These are phyloP conservation scores for Rhodotorula mucilaginosa DNA, from an alignment of 1,284 basidiomycete genomes.

Conservation along the genomic window DNA sequence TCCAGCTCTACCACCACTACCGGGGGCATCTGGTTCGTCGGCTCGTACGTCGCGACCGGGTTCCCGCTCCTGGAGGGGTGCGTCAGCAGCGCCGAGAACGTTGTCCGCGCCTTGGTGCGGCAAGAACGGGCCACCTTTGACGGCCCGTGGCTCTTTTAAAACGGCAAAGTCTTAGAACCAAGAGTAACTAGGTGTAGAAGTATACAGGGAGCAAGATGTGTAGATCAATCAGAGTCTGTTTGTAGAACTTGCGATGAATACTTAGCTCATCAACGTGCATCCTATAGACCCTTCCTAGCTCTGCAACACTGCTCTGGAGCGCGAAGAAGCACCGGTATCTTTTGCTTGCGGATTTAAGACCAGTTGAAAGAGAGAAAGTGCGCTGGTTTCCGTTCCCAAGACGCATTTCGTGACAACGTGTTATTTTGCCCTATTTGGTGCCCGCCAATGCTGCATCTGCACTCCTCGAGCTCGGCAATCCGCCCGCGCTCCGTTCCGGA, in stretches of 20 bases:
- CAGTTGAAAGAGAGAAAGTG: background rate
- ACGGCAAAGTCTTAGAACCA: background rate
- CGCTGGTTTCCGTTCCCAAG: background rate
- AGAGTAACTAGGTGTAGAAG: too few relatives aligned
- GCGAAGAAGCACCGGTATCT: too few relatives aligned
- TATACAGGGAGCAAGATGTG: too few relatives aligned
- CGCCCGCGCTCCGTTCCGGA: background rate
- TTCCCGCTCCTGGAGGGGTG: slow-evolving; percentile 66
- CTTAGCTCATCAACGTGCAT: too few relatives aligned
- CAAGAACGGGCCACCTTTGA: background rate
- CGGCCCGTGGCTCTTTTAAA: background rate
- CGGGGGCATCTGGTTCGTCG: slow-evolving; percentile 60
- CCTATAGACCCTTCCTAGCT: too few relatives aligned
- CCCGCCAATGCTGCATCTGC: background rate
- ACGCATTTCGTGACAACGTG: background rate
- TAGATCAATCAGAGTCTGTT: background rate
- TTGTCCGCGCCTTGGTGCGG: slow-evolving; percentile 47
- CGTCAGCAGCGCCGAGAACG: slow-evolving; percentile 60
- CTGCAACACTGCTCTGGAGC: too few relatives aligned
- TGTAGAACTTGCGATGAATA: too few relatives aligned
- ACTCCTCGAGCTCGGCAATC: background rate
- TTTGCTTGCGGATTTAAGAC: too few relatives aligned
- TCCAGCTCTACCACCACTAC: background rate
- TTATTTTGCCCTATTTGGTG: background rate
- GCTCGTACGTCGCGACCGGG: slow-evolving; percentile 58